phyloP scores from a whole-genome alignment of 345 rosid species.

The Brassica carinata region DNA sequence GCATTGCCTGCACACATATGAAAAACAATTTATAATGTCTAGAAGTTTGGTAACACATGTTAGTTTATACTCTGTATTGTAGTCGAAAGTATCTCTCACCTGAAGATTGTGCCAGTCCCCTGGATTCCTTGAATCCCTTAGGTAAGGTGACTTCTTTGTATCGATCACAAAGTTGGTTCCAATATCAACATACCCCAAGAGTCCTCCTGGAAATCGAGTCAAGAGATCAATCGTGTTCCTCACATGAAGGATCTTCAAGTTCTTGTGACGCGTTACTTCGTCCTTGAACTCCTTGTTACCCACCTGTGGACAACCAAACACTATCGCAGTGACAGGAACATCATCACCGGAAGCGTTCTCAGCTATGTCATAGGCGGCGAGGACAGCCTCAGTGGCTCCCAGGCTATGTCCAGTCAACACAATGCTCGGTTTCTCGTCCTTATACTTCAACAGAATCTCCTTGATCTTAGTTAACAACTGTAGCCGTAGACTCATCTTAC shows the following conservation, averaged over 20 bases:
- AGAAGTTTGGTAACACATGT: too few relatives aligned
- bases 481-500: slow-evolving; percentile 55
- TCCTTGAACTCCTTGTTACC: slow-evolving; percentile 68
- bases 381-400: slow-evolving; percentile 74
- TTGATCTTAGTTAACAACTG: slow-evolving; percentile 60
- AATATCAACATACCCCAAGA: slow-evolving; percentile 56
- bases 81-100: background rate
- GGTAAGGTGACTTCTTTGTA: slow-evolving; percentile 64
- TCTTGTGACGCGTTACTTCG: slow-evolving; percentile 45
- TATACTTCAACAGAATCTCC: slow-evolving; percentile 52
- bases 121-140: slow-evolving; percentile 69
- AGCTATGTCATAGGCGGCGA: slow-evolving; percentile 66
- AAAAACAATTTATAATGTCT: background rate
- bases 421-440: slow-evolving; percentile 61
- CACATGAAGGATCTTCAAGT: slow-evolving; percentile 64
- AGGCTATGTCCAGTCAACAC: slow-evolving; percentile 78
- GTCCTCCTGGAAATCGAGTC: slow-evolving; percentile 65
- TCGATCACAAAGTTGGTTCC: slow-evolving; percentile 66
- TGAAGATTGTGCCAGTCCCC: slow-evolving; percentile 89
- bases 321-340: slow-evolving; percentile 68
- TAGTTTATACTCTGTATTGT: too few relatives aligned
- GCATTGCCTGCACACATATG: slow-evolving; percentile 57
- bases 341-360: slow-evolving; percentile 63
- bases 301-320: slow-evolving; percentile 78
- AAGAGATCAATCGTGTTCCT: slow-evolving; percentile 66